Evolutionary conservation across 371 early-diverging fungal genomes (phyloP).

Genomic region (Lichtheimia ramosa): DNA sequence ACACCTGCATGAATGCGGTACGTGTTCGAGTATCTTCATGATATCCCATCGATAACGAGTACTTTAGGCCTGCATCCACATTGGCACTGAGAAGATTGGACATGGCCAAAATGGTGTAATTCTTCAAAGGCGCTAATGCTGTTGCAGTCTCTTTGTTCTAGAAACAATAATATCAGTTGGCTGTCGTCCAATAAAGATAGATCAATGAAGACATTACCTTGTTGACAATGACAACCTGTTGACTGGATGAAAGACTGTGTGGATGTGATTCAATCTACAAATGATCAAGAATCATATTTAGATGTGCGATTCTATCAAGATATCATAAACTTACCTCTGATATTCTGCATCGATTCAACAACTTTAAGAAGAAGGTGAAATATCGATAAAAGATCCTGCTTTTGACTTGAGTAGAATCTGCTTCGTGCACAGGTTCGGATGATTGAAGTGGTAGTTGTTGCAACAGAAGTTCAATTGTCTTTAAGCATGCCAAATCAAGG

Average conservation of each 20-base stretch:
- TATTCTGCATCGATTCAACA: slow-evolving; percentile 80
- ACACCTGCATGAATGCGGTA: slow-evolving; percentile 86
- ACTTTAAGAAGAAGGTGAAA: slow-evolving; percentile 86
- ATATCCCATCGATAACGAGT: slow-evolving; percentile 85
- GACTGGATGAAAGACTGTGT: background rate
- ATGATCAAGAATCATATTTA: background rate
- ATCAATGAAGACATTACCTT: slow-evolving; percentile 5
- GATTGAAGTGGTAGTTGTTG: slow-evolving; percentile 84
- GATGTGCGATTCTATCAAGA: background rate
- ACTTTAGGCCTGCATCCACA: slow-evolving; percentile 84
- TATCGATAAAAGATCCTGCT: slow-evolving; percentile 82
- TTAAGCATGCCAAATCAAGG: slow-evolving; percentile 80
- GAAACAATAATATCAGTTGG: background rate
- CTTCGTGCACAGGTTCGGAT: slow-evolving; percentile 63
- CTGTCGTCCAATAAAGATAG: slow-evolving; percentile 6
- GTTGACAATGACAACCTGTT: slow-evolving; percentile 12
- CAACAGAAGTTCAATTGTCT: slow-evolving; percentile 77
- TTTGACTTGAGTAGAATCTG: slow-evolving; percentile 68
- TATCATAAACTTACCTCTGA: slow-evolving; percentile 30
- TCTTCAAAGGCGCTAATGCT: slow-evolving; percentile 67
- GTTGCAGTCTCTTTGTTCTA: slow-evolving; percentile 3
- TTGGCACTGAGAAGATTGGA: slow-evolving; percentile 90
- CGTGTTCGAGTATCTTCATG: slow-evolving; percentile 88
- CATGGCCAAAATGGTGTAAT: slow-evolving; percentile 80
- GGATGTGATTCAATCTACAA: background rate